Evolutionary conservation across 2,329 filamentous ascomycete species (phyloP), one percentile per base, ranked within the genome.

Genomic region (Fusarium irregulare): DNA sequence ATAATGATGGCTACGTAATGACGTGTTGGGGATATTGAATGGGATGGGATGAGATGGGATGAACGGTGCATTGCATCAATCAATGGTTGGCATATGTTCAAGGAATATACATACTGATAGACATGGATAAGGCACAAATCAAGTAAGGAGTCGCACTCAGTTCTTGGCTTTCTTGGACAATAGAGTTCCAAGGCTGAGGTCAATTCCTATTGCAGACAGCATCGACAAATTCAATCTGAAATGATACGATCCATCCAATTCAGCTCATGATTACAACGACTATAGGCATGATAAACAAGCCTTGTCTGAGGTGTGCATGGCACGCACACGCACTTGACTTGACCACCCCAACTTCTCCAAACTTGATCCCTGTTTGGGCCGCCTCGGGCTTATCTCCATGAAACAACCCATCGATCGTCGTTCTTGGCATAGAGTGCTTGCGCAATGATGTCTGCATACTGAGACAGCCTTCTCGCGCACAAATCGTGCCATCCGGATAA

Each of bases 1-100:
- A 47, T 71, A 70, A 70, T 70, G 67, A 70, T 55, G 64, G 63
- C 55, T 42, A 71, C 62, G 67, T 63, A 56, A 74, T 66, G 56
- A 71, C 20, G 42, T 30, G 23, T 56, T 56, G 61, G 53, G 25
- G 27, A 55, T 60, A 63, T 40, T 44, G 42, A 47, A 62, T 47
- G 53, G 48, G 47, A 45, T 54, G 42, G 21, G 20, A 18, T 40
- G 34, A 23, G 40, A 57, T 40, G 34, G 37, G 40, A 57, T 25
- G n/a, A 28, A 53, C 27, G 48, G 27, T 56, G 27, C 25, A 65
- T 60, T 16, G 16, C 41, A 62, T 62, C 60, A n/a, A 46, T 41
- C 41, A 25, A 34, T 55, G 23, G 30, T 58, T 47, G 28, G 30
- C 23, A 56, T 62, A 50, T 56, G 27, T 54, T 44, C 34, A 47